A percentile compares a stretch with the other conserved stretches of the same genome.
These are phyloP conservation scores for Luvunga scandens DNA, from an alignment of 345 rosid genomes.

Conservation along the genomic window DNA sequence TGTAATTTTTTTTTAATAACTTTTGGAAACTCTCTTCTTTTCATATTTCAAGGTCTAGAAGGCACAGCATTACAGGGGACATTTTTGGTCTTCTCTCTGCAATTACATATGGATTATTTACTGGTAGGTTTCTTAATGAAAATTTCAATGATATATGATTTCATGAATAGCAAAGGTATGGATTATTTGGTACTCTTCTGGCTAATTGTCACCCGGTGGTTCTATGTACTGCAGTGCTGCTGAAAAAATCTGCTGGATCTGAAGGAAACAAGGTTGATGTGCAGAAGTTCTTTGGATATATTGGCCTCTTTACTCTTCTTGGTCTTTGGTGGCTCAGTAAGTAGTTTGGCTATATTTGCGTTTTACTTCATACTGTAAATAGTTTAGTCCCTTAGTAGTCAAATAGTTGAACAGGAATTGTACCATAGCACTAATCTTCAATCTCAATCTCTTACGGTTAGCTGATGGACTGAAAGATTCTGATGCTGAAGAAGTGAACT, in stretches of 20 bases:
- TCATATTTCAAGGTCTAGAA: slow-evolving; percentile 35
- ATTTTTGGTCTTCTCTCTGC: slow-evolving; percentile 59
- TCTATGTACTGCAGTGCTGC: slow-evolving; percentile 40
- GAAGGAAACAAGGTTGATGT: slow-evolving; percentile 52
- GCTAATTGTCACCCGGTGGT: neutral
- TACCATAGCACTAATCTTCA: neutral
- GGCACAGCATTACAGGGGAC: slow-evolving; percentile 48
- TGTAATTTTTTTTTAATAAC: too few relatives aligned
- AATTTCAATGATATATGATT: neutral
- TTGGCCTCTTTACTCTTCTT: slow-evolving; percentile 55
- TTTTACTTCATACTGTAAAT: neutral
- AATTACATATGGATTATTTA: slow-evolving; percentile 49
- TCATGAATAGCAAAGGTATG: neutral
- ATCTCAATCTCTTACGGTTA: neutral
- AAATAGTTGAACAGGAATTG: neutral
- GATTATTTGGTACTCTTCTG: slow-evolving; percentile 5
- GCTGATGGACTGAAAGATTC: neutral
- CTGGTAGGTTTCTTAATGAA: slow-evolving; percentile 34
- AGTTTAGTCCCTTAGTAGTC: neutral
- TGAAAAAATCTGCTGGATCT: slow-evolving; percentile 56
- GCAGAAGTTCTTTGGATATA: slow-evolving; percentile 57
- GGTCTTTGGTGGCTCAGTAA: slow-evolving; percentile 77
- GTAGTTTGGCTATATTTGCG: slow-evolving; percentile 4
- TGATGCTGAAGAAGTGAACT: neutral
- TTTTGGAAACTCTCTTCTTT: slow-evolving; percentile 6